These are phyloP conservation scores for Babesia caballi DNA, from an alignment of 169 alveolate species.

Conservation along the genomic window DNA sequence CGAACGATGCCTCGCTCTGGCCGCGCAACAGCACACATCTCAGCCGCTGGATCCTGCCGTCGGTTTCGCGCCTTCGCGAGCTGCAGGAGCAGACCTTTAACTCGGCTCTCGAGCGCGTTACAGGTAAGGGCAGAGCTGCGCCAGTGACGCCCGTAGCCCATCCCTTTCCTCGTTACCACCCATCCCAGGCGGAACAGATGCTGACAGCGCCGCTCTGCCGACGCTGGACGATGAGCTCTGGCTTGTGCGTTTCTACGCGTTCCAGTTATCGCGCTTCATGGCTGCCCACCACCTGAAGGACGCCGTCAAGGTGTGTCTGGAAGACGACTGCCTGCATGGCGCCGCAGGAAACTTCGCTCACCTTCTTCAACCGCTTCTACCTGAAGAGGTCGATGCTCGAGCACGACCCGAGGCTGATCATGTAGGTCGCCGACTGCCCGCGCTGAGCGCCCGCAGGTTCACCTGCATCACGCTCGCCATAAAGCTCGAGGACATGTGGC, in stretches of 20 bases:
- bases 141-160: too few relatives aligned
- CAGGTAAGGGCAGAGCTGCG: not conserved
- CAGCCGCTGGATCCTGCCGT: conserved; percentile 35
- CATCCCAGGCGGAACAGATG: not conserved
- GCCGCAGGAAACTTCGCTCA: conserved; percentile 51
- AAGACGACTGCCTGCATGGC: too few relatives aligned
- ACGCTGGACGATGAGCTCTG: conserved; percentile 62
- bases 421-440: conserved; percentile 6
- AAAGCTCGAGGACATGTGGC: conserved; percentile 64
- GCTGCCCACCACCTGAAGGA: conserved; percentile 52
- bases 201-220: conserved; percentile 1
- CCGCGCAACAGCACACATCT: conserved; percentile 35
- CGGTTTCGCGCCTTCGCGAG: not conserved
- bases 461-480: conserved; percentile 64
- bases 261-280: conserved; percentile 50
- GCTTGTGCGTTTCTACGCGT: conserved; percentile 54
- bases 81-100: conserved; percentile 22
- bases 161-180: too few relatives aligned
- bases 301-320: conserved; percentile 22
- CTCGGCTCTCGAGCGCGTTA: conserved; percentile 3
- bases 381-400: conserved; percentile 50
- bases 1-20: conserved; percentile 1
- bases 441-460: conserved; percentile 20
- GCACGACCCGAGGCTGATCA: conserved; percentile 55
- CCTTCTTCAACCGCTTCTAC: conserved; percentile 58